A percentile compares a stretch with the other conserved stretches of the same genome.
Evolutionary conservation across 2,329 filamentous ascomycete species (phyloP).

Genomic region (Colletotrichum incanum): DNA sequence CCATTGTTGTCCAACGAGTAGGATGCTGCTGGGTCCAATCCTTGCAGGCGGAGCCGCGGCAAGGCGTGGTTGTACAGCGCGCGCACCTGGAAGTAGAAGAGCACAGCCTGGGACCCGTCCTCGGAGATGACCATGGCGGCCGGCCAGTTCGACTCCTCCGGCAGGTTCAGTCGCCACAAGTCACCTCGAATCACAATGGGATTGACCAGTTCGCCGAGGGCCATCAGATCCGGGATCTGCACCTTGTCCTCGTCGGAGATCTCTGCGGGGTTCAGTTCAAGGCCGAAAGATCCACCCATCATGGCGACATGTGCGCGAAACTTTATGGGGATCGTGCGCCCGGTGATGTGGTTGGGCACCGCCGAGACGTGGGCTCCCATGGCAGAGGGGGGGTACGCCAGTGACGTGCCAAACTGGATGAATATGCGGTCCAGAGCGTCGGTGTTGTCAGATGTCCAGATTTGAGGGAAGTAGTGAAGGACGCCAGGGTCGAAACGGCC

Average conservation of each 20-base stretch:
- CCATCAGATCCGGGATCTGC: slow-evolving; percentile 69
- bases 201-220: slow-evolving; percentile 69
- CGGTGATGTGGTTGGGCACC: slow-evolving; percentile 72
- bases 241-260: slow-evolving; percentile 66
- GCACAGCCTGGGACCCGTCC: slow-evolving; percentile 64
- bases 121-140: slow-evolving; percentile 72
- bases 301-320: slow-evolving; percentile 78
- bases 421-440: slow-evolving; percentile 73
- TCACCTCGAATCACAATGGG: slow-evolving; percentile 72
- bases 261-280: slow-evolving; percentile 72
- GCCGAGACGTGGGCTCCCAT: slow-evolving; percentile 78
- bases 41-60: slow-evolving; percentile 69
- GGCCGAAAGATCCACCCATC: slow-evolving; percentile 78
- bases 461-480: slow-evolving; percentile 76
- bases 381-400: slow-evolving; percentile 73
- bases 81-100: slow-evolving; percentile 74
- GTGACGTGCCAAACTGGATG: slow-evolving; percentile 76
- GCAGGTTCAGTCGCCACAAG: slow-evolving; percentile 72
- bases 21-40: slow-evolving; percentile 67
- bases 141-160: slow-evolving; percentile 74
- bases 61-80: slow-evolving; percentile 67
- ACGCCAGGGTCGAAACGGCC: slow-evolving; percentile 76
- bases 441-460: slow-evolving; percentile 78
- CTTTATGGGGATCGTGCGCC: slow-evolving; percentile 68
- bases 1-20: slow-evolving; percentile 67